Conservation (phyloP, 441 rosid species). For the Syzygium syzygioides region DNA sequence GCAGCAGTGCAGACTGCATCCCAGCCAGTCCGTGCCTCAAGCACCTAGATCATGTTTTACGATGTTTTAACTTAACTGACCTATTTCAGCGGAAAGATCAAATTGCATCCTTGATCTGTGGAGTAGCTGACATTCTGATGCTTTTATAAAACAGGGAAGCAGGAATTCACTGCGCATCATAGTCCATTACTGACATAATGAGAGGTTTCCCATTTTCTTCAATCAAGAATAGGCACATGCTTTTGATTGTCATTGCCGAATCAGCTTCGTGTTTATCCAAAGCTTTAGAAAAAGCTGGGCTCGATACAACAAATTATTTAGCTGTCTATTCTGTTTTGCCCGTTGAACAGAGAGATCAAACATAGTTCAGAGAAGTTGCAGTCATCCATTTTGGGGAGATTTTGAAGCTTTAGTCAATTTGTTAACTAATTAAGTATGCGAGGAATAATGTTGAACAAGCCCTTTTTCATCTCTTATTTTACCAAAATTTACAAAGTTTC, state of each 20-base stretch:
- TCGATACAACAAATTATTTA: not conserved
- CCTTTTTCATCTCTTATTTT: constrained; percentile 52
- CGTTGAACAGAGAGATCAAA: not conserved
- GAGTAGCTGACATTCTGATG: not conserved
- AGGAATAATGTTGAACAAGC: constrained; percentile 52
- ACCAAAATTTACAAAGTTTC: constrained; percentile 19
- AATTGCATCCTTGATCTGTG: not conserved
- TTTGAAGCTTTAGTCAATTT: constrained; percentile 35
- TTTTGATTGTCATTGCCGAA: not conserved
- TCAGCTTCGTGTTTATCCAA: not conserved
- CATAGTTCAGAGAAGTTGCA: not conserved
- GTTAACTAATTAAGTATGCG: constrained; percentile 40
- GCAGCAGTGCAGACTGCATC: not conserved
- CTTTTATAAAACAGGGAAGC: not conserved
- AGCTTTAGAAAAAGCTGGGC: not conserved
- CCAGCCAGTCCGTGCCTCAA: not conserved
- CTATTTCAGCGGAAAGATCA: not conserved
- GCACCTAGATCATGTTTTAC: not conserved
- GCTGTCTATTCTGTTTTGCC: not conserved
- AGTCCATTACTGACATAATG: not conserved
- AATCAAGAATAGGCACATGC: not conserved
- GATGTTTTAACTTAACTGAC: not conserved
- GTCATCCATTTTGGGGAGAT: constrained; percentile 31
- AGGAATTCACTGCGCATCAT: not conserved
- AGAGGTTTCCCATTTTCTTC: not conserved